Conservation (phyloP, 768 basidiomycete species). For the Tulasnella calospora region DNA sequence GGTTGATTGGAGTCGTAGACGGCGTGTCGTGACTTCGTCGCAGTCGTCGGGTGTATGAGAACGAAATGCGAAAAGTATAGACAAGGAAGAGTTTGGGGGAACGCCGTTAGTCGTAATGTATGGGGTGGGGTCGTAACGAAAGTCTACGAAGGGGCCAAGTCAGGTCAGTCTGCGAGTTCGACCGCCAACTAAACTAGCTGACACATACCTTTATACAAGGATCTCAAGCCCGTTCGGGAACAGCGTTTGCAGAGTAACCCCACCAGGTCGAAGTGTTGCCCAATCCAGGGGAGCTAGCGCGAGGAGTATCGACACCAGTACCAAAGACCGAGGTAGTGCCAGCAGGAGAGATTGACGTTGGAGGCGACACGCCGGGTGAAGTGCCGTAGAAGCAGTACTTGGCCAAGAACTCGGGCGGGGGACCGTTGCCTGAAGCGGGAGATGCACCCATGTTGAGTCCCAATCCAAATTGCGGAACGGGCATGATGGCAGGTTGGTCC, state of each 20-base stretch:
- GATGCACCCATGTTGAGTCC: slow-evolving; percentile 13
- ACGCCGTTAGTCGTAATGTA: too few relatives aligned
- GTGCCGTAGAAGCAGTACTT: slow-evolving; percentile 28
- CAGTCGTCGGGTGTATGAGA: too few relatives aligned
- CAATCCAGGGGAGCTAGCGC: slow-evolving; percentile 13
- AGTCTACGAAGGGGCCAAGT: too few relatives aligned
- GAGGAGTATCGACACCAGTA: slow-evolving; percentile 20
- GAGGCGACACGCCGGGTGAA: slow-evolving; percentile 5
- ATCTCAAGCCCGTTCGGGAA: too few relatives aligned
- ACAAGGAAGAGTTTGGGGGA: not conserved
- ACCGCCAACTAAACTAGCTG: too few relatives aligned
- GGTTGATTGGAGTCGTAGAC: too few relatives aligned
- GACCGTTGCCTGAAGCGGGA: slow-evolving; percentile 13
- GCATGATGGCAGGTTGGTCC: not conserved
- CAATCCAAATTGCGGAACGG: not conserved
- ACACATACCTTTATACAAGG: too few relatives aligned
- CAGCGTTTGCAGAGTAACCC: not conserved
- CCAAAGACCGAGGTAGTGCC: not conserved
- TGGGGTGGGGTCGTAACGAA: too few relatives aligned
- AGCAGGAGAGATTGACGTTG: not conserved
- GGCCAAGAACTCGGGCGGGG: slow-evolving; percentile 27
- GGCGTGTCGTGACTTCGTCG: too few relatives aligned
- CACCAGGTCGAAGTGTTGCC: slow-evolving; percentile 6
- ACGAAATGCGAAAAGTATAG: too few relatives aligned
- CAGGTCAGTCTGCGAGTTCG: too few relatives aligned